Conservation (phyloP, 23 red algal species). For the Gracilaria domingensis region DNA sequence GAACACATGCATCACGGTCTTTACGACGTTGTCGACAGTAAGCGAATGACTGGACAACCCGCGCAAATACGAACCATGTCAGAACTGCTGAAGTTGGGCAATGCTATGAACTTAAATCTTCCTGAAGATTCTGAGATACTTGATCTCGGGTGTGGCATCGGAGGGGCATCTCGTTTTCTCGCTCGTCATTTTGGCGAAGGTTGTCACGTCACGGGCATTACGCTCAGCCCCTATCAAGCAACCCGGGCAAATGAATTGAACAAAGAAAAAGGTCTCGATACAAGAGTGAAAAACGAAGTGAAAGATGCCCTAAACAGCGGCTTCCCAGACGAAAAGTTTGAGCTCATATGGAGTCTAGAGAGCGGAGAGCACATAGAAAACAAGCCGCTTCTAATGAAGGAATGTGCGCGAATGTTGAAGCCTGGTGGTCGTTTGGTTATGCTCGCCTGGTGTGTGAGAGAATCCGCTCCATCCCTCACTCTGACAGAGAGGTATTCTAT, state of each 20-base stretch:
- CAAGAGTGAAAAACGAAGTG: constrained; percentile 65
- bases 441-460: constrained; percentile 94
- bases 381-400: constrained; percentile 84
- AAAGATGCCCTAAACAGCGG: constrained; percentile 76
- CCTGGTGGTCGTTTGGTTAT: constrained; percentile 81
- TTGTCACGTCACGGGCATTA: constrained; percentile 85
- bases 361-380: constrained; percentile 97
- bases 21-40: constrained; percentile 70
- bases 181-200: constrained; percentile 76
- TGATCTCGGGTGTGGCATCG: constrained; percentile 98
- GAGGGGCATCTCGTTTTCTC: constrained; percentile 91
- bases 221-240: constrained; percentile 87
- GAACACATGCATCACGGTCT: constrained; percentile 99
- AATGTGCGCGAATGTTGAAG: constrained; percentile 83
- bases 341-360: constrained; percentile 95
- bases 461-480: constrained; percentile 72
- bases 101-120: constrained; percentile 31
- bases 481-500: constrained; percentile 75
- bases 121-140: constrained; percentile 59
- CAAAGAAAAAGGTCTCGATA: constrained; percentile 49
- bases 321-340: constrained; percentile 86
- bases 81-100: constrained; percentile 72
- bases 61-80: constrained; percentile 93
- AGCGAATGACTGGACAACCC: constrained; percentile 56
- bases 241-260: constrained; percentile 82